phyloP scores from a whole-genome alignment of 1,284 basidiomycete species.

The Cryptococcus depauperatus region DNA sequence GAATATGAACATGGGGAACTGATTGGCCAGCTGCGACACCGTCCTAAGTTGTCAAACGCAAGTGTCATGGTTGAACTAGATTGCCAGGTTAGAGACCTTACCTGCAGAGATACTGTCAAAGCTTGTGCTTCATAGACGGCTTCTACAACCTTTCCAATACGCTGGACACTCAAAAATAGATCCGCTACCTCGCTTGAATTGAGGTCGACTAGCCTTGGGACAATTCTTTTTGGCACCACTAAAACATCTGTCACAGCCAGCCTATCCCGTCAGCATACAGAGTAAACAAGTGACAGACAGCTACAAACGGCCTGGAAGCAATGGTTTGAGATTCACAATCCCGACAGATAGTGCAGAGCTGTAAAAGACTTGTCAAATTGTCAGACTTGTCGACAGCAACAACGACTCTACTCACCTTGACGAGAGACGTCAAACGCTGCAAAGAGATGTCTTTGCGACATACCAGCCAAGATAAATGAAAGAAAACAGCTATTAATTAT shows the following conservation, averaged over 20 bases:
- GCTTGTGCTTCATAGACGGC: conserved; percentile 46
- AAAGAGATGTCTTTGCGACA: conserved; percentile 50
- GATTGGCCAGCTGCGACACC: conserved; percentile 76
- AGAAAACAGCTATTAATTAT: neutral
- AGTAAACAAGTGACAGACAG: neutral
- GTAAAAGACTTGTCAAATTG: conserved; percentile 56
- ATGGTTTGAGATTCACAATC: conserved; percentile 86
- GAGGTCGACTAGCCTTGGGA: conserved; percentile 68
- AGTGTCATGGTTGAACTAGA: neutral
- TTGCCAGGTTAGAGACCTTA: conserved; percentile 35
- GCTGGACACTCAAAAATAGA: conserved; percentile 66
- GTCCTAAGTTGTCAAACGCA: conserved; percentile 51
- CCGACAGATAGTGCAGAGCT: conserved; percentile 62
- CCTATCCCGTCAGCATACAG: neutral
- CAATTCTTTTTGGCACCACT: conserved; percentile 67
- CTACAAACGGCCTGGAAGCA: conserved; percentile 79
- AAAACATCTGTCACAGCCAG: conserved; percentile 67
- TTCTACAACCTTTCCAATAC: conserved; percentile 44
- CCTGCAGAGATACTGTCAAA: conserved; percentile 76
- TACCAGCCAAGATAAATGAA: neutral
- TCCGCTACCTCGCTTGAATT: conserved; percentile 61
- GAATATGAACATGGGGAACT: conserved; percentile 84
- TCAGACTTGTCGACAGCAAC: neutral
- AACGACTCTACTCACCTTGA: conserved; percentile 47
- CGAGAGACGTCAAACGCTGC: conserved; percentile 74